These are phyloP conservation scores for Cyclospora cayetanensis DNA, from an alignment of 169 alveolate genomes.

Conservation along the genomic window DNA sequence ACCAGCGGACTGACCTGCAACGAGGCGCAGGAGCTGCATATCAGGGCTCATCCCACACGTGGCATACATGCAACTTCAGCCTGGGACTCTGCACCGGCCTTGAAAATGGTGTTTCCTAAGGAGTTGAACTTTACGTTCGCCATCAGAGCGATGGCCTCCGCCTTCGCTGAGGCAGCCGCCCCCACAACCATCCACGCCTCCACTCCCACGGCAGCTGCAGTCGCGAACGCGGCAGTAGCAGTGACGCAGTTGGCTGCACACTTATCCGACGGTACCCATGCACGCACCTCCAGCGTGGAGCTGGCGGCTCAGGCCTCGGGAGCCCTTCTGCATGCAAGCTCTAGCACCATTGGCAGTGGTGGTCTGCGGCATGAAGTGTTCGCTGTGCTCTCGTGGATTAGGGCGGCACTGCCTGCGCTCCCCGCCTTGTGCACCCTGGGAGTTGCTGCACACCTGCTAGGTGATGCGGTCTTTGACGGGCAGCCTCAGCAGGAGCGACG, in stretches of 20 bases:
- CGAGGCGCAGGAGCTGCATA: constrained; percentile 20
- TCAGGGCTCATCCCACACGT: not conserved
- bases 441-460: constrained; percentile 50
- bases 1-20: constrained; percentile 52
- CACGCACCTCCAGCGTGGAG: constrained; percentile 45
- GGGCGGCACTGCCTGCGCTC: constrained; percentile 29
- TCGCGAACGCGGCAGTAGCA: constrained; percentile 38
- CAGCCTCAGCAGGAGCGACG: constrained; percentile 52
- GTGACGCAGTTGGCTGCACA: not conserved
- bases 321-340: constrained; percentile 41
- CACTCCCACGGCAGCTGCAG: constrained; percentile 63
- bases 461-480: constrained; percentile 48
- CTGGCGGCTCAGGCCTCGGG: constrained; percentile 60
- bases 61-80: constrained; percentile 33
- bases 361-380: constrained; percentile 38
- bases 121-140: constrained; percentile 50
- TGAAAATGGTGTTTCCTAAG: not conserved
- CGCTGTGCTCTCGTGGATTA: constrained; percentile 57
- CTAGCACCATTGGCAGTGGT: constrained; percentile 47
- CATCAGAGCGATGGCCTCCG: constrained; percentile 38
- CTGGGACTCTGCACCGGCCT: constrained; percentile 50
- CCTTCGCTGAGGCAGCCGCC: constrained; percentile 47
- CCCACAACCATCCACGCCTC: constrained; percentile 34
- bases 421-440: constrained; percentile 45
- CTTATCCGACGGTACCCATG: not conserved